A percentile compares a stretch with the other conserved stretches of the same genome.
Conservation (phyloP, 2,329 filamentous ascomycete genomes). For the Fusarium austroafricanum region DNA sequence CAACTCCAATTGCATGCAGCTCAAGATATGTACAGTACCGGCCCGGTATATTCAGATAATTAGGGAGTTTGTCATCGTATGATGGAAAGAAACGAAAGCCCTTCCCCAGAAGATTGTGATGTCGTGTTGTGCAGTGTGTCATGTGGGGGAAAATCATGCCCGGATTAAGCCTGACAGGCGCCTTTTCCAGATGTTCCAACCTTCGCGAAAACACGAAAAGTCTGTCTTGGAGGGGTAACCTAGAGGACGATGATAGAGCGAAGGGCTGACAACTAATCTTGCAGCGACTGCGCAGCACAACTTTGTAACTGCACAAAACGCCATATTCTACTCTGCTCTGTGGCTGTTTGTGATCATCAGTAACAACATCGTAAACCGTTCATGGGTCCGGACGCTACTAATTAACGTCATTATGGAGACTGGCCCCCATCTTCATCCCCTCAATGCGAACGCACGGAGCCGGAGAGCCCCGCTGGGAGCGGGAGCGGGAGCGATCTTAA, state of each 20-base stretch:
- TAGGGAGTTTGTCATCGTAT: slow-evolving; percentile 39
- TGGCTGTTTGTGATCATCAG: neutral
- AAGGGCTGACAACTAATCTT: slow-evolving; percentile 17
- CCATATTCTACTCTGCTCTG: neutral
- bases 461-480: slow-evolving; percentile 38
- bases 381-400: slow-evolving; percentile 14
- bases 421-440: slow-evolving; percentile 6
- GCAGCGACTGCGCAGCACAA: slow-evolving; percentile 12
- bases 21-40: slow-evolving; percentile 11
- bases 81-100: slow-evolving; percentile 37
- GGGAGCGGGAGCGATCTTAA: slow-evolving; percentile 42
- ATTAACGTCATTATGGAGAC: slow-evolving; percentile 45
- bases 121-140: slow-evolving; percentile 33
- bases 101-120: slow-evolving; percentile 33
- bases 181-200: slow-evolving; percentile 24
- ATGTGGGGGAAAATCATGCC: slow-evolving; percentile 40
- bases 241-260: neutral
- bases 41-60: slow-evolving; percentile 19
- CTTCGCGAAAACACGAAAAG: slow-evolving; percentile 14
- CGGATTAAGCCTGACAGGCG: slow-evolving; percentile 29
- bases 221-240: slow-evolving; percentile 11
- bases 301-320: neutral
- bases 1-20: neutral
- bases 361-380: slow-evolving; percentile 5
- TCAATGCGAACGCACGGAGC: slow-evolving; percentile 31